Evolutionary conservation across 306 rosid genomes (phyloP).

Genomic region (Parietaria judaica): DNA sequence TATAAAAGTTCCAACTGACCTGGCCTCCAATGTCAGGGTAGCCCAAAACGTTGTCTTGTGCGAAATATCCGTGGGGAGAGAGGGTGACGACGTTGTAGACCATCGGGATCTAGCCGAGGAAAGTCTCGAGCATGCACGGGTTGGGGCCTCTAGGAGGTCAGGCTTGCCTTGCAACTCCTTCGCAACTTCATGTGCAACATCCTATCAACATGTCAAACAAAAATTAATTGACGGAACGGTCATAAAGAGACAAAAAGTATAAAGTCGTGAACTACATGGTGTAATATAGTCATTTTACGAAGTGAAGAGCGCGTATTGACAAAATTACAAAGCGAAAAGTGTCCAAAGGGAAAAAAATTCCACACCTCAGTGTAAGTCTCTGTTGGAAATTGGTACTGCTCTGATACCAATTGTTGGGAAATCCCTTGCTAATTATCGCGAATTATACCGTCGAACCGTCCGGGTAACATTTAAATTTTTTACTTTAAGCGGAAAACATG

Average conservation of each 20-base stretch:
- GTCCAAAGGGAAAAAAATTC: background rate
- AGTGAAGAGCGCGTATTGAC: no score
- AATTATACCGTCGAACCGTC: no score
- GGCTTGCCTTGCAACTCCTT: constrained; percentile 92
- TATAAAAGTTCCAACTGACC: constrained; percentile 31
- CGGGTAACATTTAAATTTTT: no score
- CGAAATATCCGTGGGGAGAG: constrained; percentile 97
- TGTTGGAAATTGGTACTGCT: no score
- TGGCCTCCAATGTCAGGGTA: constrained; percentile 99
- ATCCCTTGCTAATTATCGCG: no score
- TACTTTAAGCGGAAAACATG: no score
- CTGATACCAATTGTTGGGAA: no score
- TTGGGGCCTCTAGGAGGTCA: constrained; percentile 99
- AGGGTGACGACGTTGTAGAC: constrained; percentile 93
- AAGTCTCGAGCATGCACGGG: constrained; percentile 84
- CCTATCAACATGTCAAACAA: constrained; percentile 28
- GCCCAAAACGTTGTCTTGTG: constrained; percentile 93
- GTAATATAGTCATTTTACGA: no score
- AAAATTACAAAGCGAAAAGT: no score
- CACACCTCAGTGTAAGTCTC: constrained; percentile 92
- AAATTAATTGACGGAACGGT: no score
- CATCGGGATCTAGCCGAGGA: constrained; percentile 93
- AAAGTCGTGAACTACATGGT: no score
- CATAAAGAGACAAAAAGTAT: no score
- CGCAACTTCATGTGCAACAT: constrained; percentile 76